Percentiles rank a stretch among this genome's conserved stretches.
These are phyloP conservation scores for Cornus suecica DNA, from an alignment of 148 eudicot species.

Conservation along the genomic window DNA sequence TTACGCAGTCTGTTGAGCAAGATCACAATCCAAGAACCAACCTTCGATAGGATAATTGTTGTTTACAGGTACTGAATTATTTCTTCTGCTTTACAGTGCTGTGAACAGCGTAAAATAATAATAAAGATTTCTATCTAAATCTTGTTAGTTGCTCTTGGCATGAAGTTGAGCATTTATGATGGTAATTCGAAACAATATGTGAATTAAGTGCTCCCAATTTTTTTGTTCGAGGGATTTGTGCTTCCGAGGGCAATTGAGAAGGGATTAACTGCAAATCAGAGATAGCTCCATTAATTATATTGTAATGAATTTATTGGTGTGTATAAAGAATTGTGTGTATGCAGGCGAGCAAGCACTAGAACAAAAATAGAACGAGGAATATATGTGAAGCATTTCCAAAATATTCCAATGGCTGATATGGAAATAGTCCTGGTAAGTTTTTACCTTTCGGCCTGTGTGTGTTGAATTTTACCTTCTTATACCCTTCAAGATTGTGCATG, in stretches of 20 bases:
- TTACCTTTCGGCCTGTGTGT: constrained; percentile 3
- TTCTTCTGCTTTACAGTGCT: background rate
- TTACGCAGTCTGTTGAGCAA: constrained; percentile 61
- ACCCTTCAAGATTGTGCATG: background rate
- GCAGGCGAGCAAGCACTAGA: constrained; percentile 68
- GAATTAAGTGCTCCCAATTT: background rate
- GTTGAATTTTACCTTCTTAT: constrained; percentile 1
- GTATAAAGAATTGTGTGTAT: constrained; percentile 1
- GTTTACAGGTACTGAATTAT: constrained; percentile 69
- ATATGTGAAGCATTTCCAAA: constrained; percentile 86
- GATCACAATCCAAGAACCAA: constrained; percentile 92
- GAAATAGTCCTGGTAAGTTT: constrained; percentile 84
- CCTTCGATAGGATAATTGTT: constrained; percentile 96
- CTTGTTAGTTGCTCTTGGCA: background rate
- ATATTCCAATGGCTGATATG: constrained; percentile 99
- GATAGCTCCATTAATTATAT: background rate
- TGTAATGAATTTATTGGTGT: constrained; percentile 2
- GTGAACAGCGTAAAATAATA: background rate
- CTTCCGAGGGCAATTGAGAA: background rate
- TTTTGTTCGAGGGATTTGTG: background rate
- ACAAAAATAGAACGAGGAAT: constrained; percentile 73
- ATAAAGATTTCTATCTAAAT: too few relatives aligned
- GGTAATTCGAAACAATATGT: background rate
- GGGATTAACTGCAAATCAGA: background rate
- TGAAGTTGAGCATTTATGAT: background rate